Base-by-base conservation (phyloP, 306 rosid genomes). In the Dalbergia cultrata region DNA sequence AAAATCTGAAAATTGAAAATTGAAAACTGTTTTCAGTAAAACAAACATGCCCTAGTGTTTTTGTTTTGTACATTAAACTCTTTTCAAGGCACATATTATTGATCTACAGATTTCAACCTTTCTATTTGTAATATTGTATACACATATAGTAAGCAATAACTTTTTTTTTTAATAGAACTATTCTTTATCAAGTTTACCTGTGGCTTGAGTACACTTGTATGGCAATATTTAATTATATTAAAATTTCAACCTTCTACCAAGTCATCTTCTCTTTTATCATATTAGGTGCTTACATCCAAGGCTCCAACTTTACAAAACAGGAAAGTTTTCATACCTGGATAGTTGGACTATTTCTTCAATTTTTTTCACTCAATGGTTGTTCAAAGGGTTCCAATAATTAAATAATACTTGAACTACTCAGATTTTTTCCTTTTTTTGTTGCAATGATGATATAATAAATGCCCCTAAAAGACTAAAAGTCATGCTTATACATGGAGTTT, bases 401-500 rank as follows among this genome's bases (percentile, higher is more conserved):
- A 61, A 65, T n/a, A 31, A 53, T 33, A 45, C 52, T 65, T 13
- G 68, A 37, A 86, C 78, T 34, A 49, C 61, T 13, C 13, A 66
- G 31, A 26, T 26, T 26, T 26, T 26, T 26, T 26, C n/a, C 33
- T 49, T 35, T 56, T 17, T 43, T 62, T 44, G 0, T 8, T 4
- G 6, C 26, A 44, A 33, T 33, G 17, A 39, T 17, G 56, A 50
- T 10, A 14, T 13, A 19, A 43, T 10, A 69, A 44, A 49, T 14
- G 67, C 13, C 3, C 60, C 76, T 86, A 89, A 21, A 66, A 85
- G 39, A 79, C 70, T 86, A 89, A 21, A 66, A 85, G 39, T 81
- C 70, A 62, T 88, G 87, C 19, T 50, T 74, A 81, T 93, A 90
- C 75, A 66, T 85, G 67, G 99, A 95, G 79, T 95, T 95, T 43